Evolutionary conservation across 176 grass and related monocot genomes (phyloP), one percentile per base, ranked within the genome.

Genomic region (Hyparrhenia diplandra): DNA sequence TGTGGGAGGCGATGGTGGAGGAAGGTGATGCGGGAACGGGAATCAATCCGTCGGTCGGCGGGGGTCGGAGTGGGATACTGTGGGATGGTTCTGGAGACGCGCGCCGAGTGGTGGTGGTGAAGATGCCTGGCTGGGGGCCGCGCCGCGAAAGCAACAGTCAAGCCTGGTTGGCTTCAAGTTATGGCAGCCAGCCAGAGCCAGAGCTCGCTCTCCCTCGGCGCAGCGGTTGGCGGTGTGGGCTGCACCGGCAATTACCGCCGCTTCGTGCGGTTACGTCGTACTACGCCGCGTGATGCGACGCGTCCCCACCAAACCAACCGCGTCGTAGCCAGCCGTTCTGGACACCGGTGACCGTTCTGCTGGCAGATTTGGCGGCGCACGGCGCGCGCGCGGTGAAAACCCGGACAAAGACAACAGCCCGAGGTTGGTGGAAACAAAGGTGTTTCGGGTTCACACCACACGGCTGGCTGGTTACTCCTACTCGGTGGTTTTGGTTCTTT

Each of bases 81-180:
- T 8, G 36, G 43, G 78, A 71, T 54, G 61, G 32, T 89, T 89
- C 76, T 76, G 76, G 87, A 29, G 82, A 23, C 23, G 73, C 64
- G 64, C 23, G 73, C 1, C 58, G 74, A 20, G 2, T 16, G 6
- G 13, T 1, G 24, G 14, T 11, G 20, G 37, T 40, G 37, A 40
- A 40, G 37, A 21, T n/a, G 51, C 25, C 16, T 2, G 4, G 24
- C 4, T 10, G 34, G 69, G 74, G n/a, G 77, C 43, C 70, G 71
- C 82, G 64, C 78, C 54, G 87, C 76, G 77, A 64, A 42, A n/a
- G n/a, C n/a, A 57, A 14, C 32, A 82, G 78, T 71, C 82, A 82
- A 47, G 55, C 27, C 41, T 51, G 67, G 24, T 27, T 69, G 32
- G 61, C 14, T 63, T 24, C 25, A 59, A n/a, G 57, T 83, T 47